phyloP scores from a whole-genome alignment of 441 rosid species.

The Pelargonium australe region DNA sequence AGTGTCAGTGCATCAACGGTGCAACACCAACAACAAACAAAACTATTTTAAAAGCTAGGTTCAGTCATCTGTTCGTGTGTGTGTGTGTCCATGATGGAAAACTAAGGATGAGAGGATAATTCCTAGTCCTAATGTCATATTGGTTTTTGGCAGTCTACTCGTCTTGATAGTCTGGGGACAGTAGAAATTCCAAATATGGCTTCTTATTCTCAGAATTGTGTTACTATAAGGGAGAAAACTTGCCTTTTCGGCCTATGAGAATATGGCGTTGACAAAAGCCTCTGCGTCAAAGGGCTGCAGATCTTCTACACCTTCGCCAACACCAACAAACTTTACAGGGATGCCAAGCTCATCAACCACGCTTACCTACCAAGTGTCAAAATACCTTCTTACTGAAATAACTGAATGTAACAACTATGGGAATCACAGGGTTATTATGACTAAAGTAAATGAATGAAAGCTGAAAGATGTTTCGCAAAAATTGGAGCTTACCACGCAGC shows the following conservation, averaged over 20 bases:
- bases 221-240: neutral
- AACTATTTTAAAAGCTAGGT: too few species aligned
- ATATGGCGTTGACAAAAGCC: conserved; percentile 77
- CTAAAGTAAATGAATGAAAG: neutral
- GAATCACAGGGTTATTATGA: neutral
- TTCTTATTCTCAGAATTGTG: too few species aligned
- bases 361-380: conserved; percentile 51
- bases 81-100: too few species aligned
- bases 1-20: too few species aligned
- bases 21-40: too few species aligned
- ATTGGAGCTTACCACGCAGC: conserved; percentile 70
- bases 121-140: too few species aligned
- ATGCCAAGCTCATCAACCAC: conserved; percentile 94
- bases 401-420: neutral
- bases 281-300: conserved; percentile 94
- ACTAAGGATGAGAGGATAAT: too few species aligned
- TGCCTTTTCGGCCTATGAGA: conserved; percentile 31
- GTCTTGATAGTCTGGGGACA: too few species aligned
- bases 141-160: too few species aligned
- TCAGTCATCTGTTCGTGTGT: too few species aligned
- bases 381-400: conserved; percentile 7
- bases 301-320: conserved; percentile 89
- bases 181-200: too few species aligned
- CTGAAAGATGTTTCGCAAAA: neutral
- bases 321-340: conserved; percentile 90